Conservation (phyloP, 2,329 filamentous ascomycete species). For the Cytospora chrysosperma region DNA sequence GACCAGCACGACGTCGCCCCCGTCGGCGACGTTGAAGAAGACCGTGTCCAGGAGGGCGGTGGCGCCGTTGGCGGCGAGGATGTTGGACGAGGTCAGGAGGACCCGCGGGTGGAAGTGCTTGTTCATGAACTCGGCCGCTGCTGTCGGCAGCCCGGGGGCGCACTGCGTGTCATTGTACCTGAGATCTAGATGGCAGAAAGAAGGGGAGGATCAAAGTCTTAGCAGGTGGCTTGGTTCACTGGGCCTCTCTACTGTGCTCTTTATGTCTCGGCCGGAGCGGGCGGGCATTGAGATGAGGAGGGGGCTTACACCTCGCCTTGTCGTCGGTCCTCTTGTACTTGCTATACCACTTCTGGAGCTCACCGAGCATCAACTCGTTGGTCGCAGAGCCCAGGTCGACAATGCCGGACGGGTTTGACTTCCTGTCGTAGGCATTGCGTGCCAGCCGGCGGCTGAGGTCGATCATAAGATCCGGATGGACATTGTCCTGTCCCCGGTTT, state of each 20-base stretch:
- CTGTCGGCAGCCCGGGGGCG: constrained; percentile 9
- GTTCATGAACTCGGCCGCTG: constrained; percentile 21
- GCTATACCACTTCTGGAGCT: constrained; percentile 14
- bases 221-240: neutral
- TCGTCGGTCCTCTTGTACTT: constrained; percentile 9
- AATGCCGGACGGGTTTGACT: constrained; percentile 17
- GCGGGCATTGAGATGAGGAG: neutral
- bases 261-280: neutral
- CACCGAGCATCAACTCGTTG: constrained; percentile 20
- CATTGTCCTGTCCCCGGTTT: constrained; percentile 17
- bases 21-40: constrained; percentile 22
- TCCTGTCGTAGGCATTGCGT: constrained; percentile 14
- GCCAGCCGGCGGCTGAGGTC: constrained; percentile 19
- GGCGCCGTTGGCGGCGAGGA: constrained; percentile 19
- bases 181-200: constrained; percentile 13
- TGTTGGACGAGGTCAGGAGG: constrained; percentile 4
- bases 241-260: neutral
- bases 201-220: neutral
- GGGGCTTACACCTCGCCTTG: constrained; percentile 14
- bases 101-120: constrained; percentile 14
- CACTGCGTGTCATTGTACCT: constrained; percentile 22
- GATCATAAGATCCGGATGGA: constrained; percentile 20
- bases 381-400: constrained; percentile 19
- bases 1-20: constrained; percentile 13
- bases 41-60: constrained; percentile 20